Evolutionary conservation across 176 grass and related monocot genomes (phyloP), one percentile per base, ranked within the genome.

Genomic region (Aegilops speltoides): DNA sequence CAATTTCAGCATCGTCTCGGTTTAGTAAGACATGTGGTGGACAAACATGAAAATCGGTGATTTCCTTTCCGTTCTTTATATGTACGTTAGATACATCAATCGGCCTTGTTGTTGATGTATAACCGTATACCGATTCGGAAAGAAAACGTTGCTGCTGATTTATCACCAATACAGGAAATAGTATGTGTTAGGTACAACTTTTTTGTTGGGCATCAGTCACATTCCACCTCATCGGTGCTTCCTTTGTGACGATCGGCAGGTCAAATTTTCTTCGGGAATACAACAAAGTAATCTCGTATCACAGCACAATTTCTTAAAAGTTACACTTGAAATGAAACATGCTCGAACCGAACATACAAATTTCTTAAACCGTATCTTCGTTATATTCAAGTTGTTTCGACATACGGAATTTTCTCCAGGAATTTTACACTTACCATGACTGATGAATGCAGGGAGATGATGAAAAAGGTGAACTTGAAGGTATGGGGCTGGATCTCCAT

Each of bases 381-480:
- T 23, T 82, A 52, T 22, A 24, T 5, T 72, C 67, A 24, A 69
- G 20, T 56, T 24, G 6, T 82, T 7, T 69, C 69, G 17, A 16
- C 46, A 20, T 22, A 10, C 16, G 6, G 13, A 33, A 1, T 70
- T 68, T 70, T 32, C 29, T 34, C 19, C 10, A 33, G 26, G 12
- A 61, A 22, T 56, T 22, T 81, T 40, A 60, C 15, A 12, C 45
- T 37, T 38, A 33, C 9, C 13, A 2, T 76, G 25, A 8, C 10
- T 32, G 11, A 77, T 61, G 29, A 29, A 11, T 80, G 20, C 76
- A 90, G 89, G 75, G 41, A 52, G 15, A 90, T 90, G 84, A n/a
- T 48, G 5, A 63, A 77, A 14, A 90, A 90, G 61, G 68, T 89
- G 68, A 85, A 14, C 33, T 7, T 37, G 3, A 78, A 45, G 79